These are phyloP conservation scores for Neurospora crassa DNA, from an alignment of 2,329 filamentous ascomycete species.

Conservation along the genomic window DNA sequence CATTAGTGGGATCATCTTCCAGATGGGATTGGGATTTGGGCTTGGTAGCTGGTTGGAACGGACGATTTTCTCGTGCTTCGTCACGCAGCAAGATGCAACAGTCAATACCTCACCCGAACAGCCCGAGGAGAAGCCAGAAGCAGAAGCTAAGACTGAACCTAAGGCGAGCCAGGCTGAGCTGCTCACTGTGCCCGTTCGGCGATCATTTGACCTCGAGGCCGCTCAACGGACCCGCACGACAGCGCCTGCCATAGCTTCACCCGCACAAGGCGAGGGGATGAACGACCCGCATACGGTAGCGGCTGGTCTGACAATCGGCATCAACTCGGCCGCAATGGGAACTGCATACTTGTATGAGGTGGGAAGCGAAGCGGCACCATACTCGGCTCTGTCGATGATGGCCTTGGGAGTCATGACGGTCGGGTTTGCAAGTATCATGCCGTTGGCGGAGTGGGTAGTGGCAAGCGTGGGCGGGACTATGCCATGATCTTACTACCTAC, in stretches of 20 bases:
- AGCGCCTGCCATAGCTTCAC: neutral
- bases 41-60: conserved; percentile 16
- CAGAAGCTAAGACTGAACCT: neutral
- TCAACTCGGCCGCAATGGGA: conserved; percentile 52
- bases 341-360: conserved; percentile 47
- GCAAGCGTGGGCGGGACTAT: conserved; percentile 18
- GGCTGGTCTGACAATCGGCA: conserved; percentile 42
- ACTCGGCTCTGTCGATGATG: conserved; percentile 48
- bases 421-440: conserved; percentile 39
- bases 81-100: neutral
- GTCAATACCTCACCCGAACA: neutral
- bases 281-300: conserved; percentile 33
- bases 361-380: conserved; percentile 42
- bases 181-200: neutral
- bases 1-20: conserved; percentile 36
- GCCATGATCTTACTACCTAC: neutral
- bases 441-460: conserved; percentile 31
- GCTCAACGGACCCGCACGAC: neutral
- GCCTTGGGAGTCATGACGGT: conserved; percentile 48
- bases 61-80: neutral
- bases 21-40: conserved; percentile 25
- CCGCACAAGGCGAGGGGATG: conserved; percentile 7
- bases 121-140: neutral
- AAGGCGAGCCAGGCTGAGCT: neutral
- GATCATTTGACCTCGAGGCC: neutral